Conservation (phyloP, 805 yeast genomes). For the Yarrowia bubula region DNA sequence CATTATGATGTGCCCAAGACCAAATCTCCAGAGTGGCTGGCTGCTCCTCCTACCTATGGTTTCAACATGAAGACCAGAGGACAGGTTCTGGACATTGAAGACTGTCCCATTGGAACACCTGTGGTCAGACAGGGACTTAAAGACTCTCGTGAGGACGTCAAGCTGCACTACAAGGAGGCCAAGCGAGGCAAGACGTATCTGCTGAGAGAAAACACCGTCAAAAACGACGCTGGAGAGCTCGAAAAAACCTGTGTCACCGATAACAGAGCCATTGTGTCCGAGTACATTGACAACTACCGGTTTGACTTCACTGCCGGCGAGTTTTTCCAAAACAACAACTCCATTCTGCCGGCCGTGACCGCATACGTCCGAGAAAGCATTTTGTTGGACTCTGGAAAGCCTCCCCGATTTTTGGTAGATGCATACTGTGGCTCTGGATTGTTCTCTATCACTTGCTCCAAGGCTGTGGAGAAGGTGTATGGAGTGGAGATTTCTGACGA, state of each 20-base stretch:
- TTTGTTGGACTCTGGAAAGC: constrained; percentile 41
- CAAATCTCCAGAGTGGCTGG: constrained; percentile 37
- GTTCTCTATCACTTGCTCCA: constrained; percentile 82
- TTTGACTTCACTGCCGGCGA: constrained; percentile 93
- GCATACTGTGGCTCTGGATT: constrained; percentile 97
- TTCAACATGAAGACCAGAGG: constrained; percentile 78
- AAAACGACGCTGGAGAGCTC: constrained; percentile 36
- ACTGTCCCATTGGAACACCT: constrained; percentile 83
- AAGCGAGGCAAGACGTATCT: constrained; percentile 85
- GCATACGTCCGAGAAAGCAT: constrained; percentile 74
- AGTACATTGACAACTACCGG: constrained; percentile 59
- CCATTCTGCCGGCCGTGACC: constrained; percentile 81
- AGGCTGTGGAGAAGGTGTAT: constrained; percentile 75
- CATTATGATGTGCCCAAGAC: constrained; percentile 80
- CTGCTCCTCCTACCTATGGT: constrained; percentile 69
- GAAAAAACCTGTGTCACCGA: constrained; percentile 71
- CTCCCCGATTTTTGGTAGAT: constrained; percentile 73
- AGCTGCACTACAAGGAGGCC: constrained; percentile 47
- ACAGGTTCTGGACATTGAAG: constrained; percentile 84
- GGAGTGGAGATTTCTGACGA: constrained; percentile 95
- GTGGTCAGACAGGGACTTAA: constrained; percentile 71
- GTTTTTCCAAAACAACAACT: constrained; percentile 93
- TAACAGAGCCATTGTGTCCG: constrained; percentile 74
- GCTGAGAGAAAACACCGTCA: constrained; percentile 71
- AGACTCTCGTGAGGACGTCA: constrained; percentile 62